Conservation (phyloP, 306 rosid genomes). For the Pyrus betulifolia region DNA sequence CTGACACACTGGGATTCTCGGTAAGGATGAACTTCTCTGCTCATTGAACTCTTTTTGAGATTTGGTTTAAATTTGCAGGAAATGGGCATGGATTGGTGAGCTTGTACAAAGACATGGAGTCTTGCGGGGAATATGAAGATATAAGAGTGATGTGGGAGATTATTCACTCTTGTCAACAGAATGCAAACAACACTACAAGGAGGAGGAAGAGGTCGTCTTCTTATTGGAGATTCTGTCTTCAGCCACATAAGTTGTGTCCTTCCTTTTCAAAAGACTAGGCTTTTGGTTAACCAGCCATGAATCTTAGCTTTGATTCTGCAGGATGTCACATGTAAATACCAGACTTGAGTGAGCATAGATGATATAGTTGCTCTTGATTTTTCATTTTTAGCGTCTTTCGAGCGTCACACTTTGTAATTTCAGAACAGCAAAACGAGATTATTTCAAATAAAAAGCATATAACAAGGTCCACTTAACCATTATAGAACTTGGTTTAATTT, state of each 20-base stretch:
- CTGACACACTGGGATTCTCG: no score
- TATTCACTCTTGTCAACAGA: constrained; percentile 57
- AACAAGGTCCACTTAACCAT: neutral
- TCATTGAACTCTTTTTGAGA: neutral
- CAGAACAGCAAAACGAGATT: neutral
- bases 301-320: neutral
- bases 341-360: neutral
- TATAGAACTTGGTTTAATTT: neutral
- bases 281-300: neutral
- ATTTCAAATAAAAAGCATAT: neutral
- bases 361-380: neutral
- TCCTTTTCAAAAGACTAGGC: neutral
- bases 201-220: constrained; percentile 22
- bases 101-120: constrained; percentile 69
- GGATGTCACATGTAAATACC: neutral
- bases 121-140: constrained; percentile 71
- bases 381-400: neutral
- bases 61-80: constrained; percentile 32
- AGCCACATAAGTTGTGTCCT: constrained; percentile 24
- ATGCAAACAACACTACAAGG: constrained; percentile 13
- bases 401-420: neutral
- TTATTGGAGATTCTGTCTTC: constrained; percentile 35
- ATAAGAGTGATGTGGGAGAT: constrained; percentile 90
- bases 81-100: constrained; percentile 41
- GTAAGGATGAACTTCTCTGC: neutral